Conservation (phyloP, 495 filamentous ascomycete genomes). For the Entonaema liquescens region DNA sequence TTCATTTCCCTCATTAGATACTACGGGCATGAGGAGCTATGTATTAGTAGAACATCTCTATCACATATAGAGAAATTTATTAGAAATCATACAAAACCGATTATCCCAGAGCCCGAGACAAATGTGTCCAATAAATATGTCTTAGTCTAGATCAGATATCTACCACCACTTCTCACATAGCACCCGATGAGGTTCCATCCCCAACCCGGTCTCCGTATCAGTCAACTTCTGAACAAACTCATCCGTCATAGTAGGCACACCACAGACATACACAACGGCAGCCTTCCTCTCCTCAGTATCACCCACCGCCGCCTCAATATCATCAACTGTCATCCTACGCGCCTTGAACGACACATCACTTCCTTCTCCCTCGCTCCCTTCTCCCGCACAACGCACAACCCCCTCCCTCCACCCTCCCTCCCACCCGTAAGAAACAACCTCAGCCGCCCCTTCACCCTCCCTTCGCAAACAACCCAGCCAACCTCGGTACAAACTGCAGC, state of each 20-base stretch:
- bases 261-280: conserved; percentile 80
- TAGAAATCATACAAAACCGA: no score
- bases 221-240: conserved; percentile 67
- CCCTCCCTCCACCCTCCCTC: conserved; percentile 20
- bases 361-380: background rate
- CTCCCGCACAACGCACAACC: conserved; percentile 33
- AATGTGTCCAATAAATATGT: background rate
- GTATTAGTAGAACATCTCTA: no score
- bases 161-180: conserved; percentile 93
- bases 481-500: conserved; percentile 58
- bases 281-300: conserved; percentile 51
- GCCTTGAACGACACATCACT: conserved; percentile 49
- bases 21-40: no score
- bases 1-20: no score
- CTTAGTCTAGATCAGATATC: background rate
- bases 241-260: conserved; percentile 82
- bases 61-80: no score
- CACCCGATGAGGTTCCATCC: conserved; percentile 65
- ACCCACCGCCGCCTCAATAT: conserved; percentile 61
- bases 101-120: background rate
- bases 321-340: conserved; percentile 61
- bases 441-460: conserved; percentile 41
- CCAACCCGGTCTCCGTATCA: conserved; percentile 54
- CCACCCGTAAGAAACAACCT: conserved; percentile 49
- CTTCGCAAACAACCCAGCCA: conserved; percentile 48